These are phyloP conservation scores for Eutrema japonicum DNA, from an alignment of 345 rosid species.

Conservation along the genomic window DNA sequence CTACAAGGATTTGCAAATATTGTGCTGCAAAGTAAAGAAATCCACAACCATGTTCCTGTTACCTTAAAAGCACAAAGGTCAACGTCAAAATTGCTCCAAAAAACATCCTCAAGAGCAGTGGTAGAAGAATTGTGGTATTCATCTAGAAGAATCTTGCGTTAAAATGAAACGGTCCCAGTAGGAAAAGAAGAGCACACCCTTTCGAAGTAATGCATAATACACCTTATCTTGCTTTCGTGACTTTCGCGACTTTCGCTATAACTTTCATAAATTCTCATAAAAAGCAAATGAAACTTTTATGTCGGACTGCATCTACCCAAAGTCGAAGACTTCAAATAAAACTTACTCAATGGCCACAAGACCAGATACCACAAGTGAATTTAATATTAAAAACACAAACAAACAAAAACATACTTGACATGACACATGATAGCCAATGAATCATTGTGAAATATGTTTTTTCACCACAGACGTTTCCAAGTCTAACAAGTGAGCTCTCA, in stretches of 20 bases:
- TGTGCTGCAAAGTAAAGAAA: too few species aligned
- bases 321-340: constrained; percentile 14
- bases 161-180: constrained; percentile 73
- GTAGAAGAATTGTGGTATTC: constrained; percentile 40
- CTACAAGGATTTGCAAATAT: too few species aligned
- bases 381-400: neutral
- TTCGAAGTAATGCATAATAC: constrained; percentile 76
- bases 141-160: constrained; percentile 74
- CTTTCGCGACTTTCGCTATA: constrained; percentile 63
- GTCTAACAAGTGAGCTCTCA: too few species aligned
- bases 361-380: constrained; percentile 2
- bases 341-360: constrained; percentile 7
- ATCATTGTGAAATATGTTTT: too few species aligned
- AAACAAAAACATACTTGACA: neutral
- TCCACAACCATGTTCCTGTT: too few species aligned
- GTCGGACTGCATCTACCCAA: neutral
- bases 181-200: constrained; percentile 70
- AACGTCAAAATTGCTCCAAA: too few species aligned
- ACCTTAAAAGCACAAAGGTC: too few species aligned
- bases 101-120: constrained; percentile 56
- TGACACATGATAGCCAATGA: neutral
- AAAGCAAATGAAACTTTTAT: constrained; percentile 28
- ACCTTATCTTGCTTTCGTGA: constrained; percentile 77
- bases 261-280: constrained; percentile 68
- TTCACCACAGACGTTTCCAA: too few species aligned